Percentiles rank a stretch among this genome's conserved stretches.
phyloP scores from a whole-genome alignment of 2,329 filamentous ascomycete genomes.

The Venturia aucupariae region DNA sequence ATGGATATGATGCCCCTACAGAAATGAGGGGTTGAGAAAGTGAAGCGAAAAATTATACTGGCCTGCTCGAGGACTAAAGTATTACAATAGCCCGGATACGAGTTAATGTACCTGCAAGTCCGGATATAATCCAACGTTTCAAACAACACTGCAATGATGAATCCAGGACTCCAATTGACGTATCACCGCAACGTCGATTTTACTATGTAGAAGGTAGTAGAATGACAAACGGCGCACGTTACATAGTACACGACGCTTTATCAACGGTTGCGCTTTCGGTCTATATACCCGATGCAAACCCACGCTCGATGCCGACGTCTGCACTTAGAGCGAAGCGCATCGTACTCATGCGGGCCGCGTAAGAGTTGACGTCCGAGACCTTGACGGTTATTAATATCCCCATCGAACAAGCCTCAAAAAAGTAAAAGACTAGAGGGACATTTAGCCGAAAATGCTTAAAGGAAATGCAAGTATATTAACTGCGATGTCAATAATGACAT shows the following conservation, averaged over 20 bases:
- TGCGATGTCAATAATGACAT: not conserved
- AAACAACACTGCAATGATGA: not conserved
- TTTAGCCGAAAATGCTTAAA: not conserved
- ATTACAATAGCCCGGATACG: too few relatives aligned
- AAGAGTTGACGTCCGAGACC: not conserved
- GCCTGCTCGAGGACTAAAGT: too few relatives aligned
- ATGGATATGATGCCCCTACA: too few relatives aligned
- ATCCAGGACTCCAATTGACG: not conserved
- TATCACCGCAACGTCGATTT: not conserved
- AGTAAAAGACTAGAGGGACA: not conserved
- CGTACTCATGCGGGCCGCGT: not conserved
- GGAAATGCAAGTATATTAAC: not conserved
- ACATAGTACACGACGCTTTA: not conserved
- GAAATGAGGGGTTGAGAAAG: too few relatives aligned
- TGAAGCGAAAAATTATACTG: too few relatives aligned
- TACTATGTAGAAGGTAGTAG: too few relatives aligned
- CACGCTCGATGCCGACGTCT: not conserved
- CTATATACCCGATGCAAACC: not conserved
- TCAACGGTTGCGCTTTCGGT: not conserved
- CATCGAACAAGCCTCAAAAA: not conserved
- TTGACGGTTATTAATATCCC: not conserved
- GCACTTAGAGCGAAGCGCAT: not conserved
- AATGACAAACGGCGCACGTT: too few relatives aligned
- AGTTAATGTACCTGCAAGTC: too few relatives aligned
- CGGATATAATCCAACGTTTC: not conserved